Base-by-base conservation (phyloP, 345 rosid species). In the Dimocarpus longan region DNA sequence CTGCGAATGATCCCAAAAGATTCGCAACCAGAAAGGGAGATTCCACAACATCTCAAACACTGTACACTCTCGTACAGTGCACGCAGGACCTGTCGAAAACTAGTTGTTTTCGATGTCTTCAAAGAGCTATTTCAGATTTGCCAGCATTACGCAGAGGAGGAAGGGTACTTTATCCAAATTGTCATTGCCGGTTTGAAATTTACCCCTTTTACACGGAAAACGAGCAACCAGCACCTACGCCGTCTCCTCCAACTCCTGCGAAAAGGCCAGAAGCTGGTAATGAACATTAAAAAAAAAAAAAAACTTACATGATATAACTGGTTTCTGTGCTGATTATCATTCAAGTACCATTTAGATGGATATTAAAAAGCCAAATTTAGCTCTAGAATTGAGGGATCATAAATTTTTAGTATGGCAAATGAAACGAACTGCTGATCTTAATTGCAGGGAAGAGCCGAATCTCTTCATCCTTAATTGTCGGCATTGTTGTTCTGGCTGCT, bases 51-150 rank as follows among this genome's bases (percentile, higher is more conserved):
- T 24, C 1, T 62, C 60, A 21, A 42, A 66, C 11, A 0, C 6
- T 87, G 11, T 81, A 79, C n/a, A 56, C 71, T 7, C 72, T 83
- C 2, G 79, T 73, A 9, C 84, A 87, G 74, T 87, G 90, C 79
- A 82, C 86, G 1, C 81, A 66, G 42, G 88, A 87, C 64, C 64
- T 87, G 39, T 74, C 85, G 9, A 21, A 3, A 8, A 0, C 6
- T 10, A 67, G 71, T n/a, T 87, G 88, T 72, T 6, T 10, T 6
- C 19, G 1, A 0, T 87, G 90, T 56, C 80, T 87, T 39, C 18
- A 2, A 4, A 0, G 0, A 9, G 81, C 78, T 42, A 43, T 69
- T 50, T n/a, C 75, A 2, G 0, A 2, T 6, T 16, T 57, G 78
- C 6, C 57, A 57, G 76, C 21, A 56, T 37, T n/a, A n/a, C n/a